phyloP scores from a whole-genome alignment of 225 moss, liverwort and hornwort species.

The Pseudoscleropodium purum region DNA sequence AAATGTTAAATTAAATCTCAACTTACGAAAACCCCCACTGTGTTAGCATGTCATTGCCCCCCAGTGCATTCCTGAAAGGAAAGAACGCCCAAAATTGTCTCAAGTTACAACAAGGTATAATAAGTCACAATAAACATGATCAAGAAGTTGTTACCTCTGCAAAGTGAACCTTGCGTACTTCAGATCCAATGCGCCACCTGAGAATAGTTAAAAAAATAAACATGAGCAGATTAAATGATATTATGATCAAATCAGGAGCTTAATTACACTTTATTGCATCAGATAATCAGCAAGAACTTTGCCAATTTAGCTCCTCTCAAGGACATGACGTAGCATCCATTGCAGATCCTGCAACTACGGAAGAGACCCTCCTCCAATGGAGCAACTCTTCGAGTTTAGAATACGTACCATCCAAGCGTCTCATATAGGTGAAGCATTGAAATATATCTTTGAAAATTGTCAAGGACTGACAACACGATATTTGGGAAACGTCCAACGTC shows the following conservation, averaged over 20 bases:
- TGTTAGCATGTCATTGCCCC: neutral
- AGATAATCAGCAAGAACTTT: neutral
- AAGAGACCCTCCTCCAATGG: neutral
- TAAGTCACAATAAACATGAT: neutral
- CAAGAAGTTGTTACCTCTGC: conserved; percentile 58
- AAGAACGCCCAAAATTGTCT: neutral
- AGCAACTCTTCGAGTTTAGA: neutral
- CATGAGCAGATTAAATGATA: neutral
- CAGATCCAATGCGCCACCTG: conserved; percentile 96
- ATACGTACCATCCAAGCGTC: conserved; percentile 87
- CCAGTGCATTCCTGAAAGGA: neutral
- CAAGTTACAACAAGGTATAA: neutral
- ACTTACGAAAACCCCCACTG: neutral
- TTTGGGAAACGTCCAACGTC: neutral
- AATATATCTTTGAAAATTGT: conserved; percentile 53
- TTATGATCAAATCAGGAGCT: neutral
- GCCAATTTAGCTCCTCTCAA: neutral
- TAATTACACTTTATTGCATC: neutral
- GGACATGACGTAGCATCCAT: neutral
- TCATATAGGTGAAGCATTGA: conserved; percentile 99
- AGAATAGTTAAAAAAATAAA: neutral
- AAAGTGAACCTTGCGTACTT: conserved; percentile 97
- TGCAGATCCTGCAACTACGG: neutral
- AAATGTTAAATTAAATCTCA: neutral
- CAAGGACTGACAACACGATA: conserved; percentile 13